These are phyloP conservation scores for Baorangia bicolor DNA, from an alignment of 768 basidiomycete genomes.

Conservation along the genomic window DNA sequence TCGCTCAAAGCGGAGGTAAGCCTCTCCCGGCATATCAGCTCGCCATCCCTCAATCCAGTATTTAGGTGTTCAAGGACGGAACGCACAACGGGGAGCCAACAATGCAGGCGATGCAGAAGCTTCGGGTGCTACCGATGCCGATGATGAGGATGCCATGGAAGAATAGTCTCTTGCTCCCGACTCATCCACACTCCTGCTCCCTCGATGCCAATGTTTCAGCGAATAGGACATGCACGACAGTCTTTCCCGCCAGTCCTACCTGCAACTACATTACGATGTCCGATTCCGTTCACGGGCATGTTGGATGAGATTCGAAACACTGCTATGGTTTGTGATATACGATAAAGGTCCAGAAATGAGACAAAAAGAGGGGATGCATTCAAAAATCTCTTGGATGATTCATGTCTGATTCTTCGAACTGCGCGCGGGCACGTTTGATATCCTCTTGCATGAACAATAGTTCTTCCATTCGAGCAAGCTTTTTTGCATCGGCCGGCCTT, in stretches of 20 bases:
- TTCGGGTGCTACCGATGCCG: slow-evolving; percentile 31
- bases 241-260: background rate
- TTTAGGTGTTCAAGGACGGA: slow-evolving; percentile 56
- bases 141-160: slow-evolving; percentile 62
- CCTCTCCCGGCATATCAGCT: slow-evolving; percentile 1
- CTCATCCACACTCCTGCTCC: background rate
- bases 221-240: background rate
- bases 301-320: slow-evolving; percentile 4
- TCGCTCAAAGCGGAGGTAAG: slow-evolving; percentile 72
- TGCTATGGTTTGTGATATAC: background rate
- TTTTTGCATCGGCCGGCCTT: slow-evolving; percentile 85
- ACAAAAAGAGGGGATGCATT: slow-evolving; percentile 2
- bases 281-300: background rate
- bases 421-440: slow-evolving; percentile 82
- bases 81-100: slow-evolving; percentile 30
- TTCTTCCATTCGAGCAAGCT: slow-evolving; percentile 90
- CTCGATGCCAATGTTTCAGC: background rate
- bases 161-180: slow-evolving; percentile 40
- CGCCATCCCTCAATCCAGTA: background rate
- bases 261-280: background rate
- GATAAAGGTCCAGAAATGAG: background rate
- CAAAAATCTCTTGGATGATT: slow-evolving; percentile 48
- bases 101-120: slow-evolving; percentile 18
- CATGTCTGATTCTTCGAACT: slow-evolving; percentile 63
- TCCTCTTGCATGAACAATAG: slow-evolving; percentile 92